phyloP scores from a whole-genome alignment of 2,329 filamentous ascomycete species.

The Sporothrix globosa region DNA sequence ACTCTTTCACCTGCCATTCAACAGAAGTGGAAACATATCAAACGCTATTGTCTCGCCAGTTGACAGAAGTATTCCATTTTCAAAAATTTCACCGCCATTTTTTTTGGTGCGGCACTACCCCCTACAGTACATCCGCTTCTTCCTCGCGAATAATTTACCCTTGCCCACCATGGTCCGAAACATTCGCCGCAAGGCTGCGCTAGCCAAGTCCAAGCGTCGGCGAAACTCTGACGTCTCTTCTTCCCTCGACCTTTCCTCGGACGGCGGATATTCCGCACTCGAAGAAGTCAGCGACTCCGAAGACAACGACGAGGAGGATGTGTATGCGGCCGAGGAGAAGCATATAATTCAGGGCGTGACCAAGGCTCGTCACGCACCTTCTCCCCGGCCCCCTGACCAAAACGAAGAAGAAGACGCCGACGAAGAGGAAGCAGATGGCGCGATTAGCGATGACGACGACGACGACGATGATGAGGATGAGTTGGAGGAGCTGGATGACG shows the following conservation, averaged over 20 bases:
- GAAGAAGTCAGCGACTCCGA: slow-evolving; percentile 78
- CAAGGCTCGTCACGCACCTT: slow-evolving; percentile 45
- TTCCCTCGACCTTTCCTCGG: slow-evolving; percentile 64
- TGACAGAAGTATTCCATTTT: slow-evolving; percentile 1
- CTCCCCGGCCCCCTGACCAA: slow-evolving; percentile 55
- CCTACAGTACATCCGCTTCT: slow-evolving; percentile 22
- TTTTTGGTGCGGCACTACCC: slow-evolving; percentile 36
- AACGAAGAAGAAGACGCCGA: slow-evolving; percentile 49
- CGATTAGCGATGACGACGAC: slow-evolving; percentile 47
- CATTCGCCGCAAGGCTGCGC: slow-evolving; percentile 52
- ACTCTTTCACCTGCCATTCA: background rate
- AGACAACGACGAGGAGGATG: slow-evolving; percentile 77
- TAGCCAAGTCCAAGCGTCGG: slow-evolving; percentile 52
- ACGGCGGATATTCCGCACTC: slow-evolving; percentile 73
- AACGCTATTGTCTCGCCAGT: background rate
- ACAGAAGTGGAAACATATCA: background rate
- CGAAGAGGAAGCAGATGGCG: slow-evolving; percentile 45
- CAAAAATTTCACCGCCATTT: slow-evolving; percentile 46
- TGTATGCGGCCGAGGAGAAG: slow-evolving; percentile 76
- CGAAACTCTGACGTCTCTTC: slow-evolving; percentile 58
- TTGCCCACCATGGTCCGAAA: slow-evolving; percentile 57
- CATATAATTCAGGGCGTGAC: slow-evolving; percentile 62
- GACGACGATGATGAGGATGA: slow-evolving; percentile 47
- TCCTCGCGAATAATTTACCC: slow-evolving; percentile 35
- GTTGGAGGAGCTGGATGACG: slow-evolving; percentile 43